Evolutionary conservation across 1,139 yeast species (phyloP).

Genomic region (Zygosaccharomyces pseudobailii): DNA sequence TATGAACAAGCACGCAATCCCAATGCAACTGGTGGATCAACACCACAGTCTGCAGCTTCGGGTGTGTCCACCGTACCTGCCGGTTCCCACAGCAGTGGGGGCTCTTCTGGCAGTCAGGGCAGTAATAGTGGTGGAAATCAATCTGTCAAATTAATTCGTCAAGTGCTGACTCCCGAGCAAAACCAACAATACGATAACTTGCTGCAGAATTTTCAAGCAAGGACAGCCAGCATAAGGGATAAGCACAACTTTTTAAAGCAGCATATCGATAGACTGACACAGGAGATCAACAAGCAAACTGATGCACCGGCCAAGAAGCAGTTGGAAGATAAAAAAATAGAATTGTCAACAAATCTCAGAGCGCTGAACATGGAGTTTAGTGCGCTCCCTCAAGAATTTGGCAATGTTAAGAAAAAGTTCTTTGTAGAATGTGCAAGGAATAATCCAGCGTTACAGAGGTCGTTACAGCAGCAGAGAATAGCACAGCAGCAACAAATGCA

Average conservation of each 20-base stretch:
- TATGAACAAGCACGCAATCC: conserved; percentile 28
- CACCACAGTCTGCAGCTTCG: conserved; percentile 33
- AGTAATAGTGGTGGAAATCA: conserved; percentile 14
- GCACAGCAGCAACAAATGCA: conserved; percentile 23
- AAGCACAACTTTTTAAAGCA: conserved; percentile 31
- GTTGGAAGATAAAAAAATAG: conserved; percentile 29
- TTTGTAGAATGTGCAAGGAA: conserved; percentile 35
- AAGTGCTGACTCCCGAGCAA: conserved; percentile 31
- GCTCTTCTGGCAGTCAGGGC: conserved; percentile 7
- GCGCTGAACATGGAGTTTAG: conserved; percentile 25
- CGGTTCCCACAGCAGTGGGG: conserved; percentile 5
- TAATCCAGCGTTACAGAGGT: conserved; percentile 31
- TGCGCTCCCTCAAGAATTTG: conserved; percentile 27
- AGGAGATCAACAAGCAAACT: conserved; percentile 28
- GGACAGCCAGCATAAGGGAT: conserved; percentile 30
- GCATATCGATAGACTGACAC: conserved; percentile 28
- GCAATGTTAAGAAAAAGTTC: conserved; percentile 31
- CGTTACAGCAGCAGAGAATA: conserved; percentile 26
- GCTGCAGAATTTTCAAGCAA: conserved; percentile 32
- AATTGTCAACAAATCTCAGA: conserved; percentile 25
- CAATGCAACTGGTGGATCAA: conserved; percentile 39
- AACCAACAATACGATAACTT: conserved; percentile 31
- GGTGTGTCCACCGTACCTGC: conserved; percentile 28
- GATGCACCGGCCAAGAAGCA: conserved; percentile 28
- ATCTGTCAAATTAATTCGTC: conserved; percentile 26